These are phyloP conservation scores for Quercus berberidifolia DNA, from an alignment of 306 rosid species.

Conservation along the genomic window DNA sequence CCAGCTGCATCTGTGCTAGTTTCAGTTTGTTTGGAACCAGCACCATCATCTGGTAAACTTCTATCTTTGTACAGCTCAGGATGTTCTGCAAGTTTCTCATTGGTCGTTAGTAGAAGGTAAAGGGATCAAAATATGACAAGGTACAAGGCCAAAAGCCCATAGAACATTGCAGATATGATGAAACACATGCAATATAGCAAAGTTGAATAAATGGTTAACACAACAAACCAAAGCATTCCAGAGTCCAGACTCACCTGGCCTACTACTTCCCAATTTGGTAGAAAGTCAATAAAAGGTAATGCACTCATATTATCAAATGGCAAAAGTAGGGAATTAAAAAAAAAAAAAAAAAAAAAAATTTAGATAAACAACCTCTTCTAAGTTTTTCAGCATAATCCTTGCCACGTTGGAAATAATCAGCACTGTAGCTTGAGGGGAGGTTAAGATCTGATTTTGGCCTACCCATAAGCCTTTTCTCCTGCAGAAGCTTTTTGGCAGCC, in stretches of 20 bases:
- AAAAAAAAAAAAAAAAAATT: not conserved
- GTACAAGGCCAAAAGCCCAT: not conserved
- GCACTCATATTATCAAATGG: not conserved
- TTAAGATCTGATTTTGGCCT: conserved; percentile 75
- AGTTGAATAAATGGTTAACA: conserved; percentile 13
- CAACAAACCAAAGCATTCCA: not conserved
- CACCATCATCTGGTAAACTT: conserved; percentile 56
- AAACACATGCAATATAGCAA: not conserved
- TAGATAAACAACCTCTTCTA: conserved; percentile 62
- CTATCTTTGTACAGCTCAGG: conserved; percentile 91
- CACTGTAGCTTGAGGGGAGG: conserved; percentile 93
- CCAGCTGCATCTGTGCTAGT: conserved; percentile 51
- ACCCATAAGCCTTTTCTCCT: conserved; percentile 88
- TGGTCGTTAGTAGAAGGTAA: conserved; percentile 18
- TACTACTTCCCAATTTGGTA: not conserved
- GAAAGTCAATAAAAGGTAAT: not conserved
- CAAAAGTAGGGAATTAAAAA: not conserved
- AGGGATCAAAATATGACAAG: not conserved
- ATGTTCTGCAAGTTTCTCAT: conserved; percentile 61
- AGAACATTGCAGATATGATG: not conserved
- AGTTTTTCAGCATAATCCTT: conserved; percentile 98
- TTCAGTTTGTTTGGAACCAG: conserved; percentile 59
- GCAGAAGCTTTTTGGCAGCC: conserved; percentile 93
- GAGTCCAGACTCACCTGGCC: not conserved
- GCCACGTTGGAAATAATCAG: conserved; percentile 98